A percentile compares a stretch with the other conserved stretches of the same genome.
phyloP scores from a whole-genome alignment of 495 filamentous ascomycete species.

The Emericellopsis terricola region DNA sequence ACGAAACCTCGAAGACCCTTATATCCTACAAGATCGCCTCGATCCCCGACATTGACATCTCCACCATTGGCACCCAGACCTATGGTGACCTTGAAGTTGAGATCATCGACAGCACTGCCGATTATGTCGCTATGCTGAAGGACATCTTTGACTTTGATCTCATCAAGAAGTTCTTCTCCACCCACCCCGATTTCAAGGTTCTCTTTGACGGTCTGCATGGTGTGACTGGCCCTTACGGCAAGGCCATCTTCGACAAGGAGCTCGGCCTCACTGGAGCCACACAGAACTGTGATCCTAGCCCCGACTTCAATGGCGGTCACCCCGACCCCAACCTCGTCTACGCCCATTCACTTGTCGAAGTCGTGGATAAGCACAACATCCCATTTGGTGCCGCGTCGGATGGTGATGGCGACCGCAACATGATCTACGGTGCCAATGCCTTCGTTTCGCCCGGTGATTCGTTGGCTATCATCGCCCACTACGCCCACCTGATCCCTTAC shows the following conservation, averaged over 20 bases:
- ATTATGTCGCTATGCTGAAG: slow-evolving; percentile 92
- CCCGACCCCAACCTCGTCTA: slow-evolving; percentile 98
- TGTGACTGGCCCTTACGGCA: slow-evolving; percentile 88
- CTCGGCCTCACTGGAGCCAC: slow-evolving; percentile 66
- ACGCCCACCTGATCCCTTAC: slow-evolving; percentile 86
- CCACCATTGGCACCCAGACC: slow-evolving; percentile 60
- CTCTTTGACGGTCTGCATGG: slow-evolving; percentile 89
- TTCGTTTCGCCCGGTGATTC: slow-evolving; percentile 97
- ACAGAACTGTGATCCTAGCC: slow-evolving; percentile 82
- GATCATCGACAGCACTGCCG: slow-evolving; percentile 76
- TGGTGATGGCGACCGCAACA: slow-evolving; percentile 96
- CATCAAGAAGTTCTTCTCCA: slow-evolving; percentile 78
- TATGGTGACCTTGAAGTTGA: slow-evolving; percentile 84
- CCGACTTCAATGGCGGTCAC: slow-evolving; percentile 93
- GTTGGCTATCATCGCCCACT: slow-evolving; percentile 92
- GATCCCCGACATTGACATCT: slow-evolving; percentile 72
- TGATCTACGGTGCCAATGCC: slow-evolving; percentile 94
- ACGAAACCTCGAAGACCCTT: slow-evolving; percentile 69
- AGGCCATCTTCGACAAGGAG: slow-evolving; percentile 87
- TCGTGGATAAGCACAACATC: slow-evolving; percentile 75
- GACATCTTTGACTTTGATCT: slow-evolving; percentile 94
- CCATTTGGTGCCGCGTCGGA: slow-evolving; percentile 95
- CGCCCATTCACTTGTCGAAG: slow-evolving; percentile 84
- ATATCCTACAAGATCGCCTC: slow-evolving; percentile 82
- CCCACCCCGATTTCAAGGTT: slow-evolving; percentile 84